Percentiles rank a stretch among this genome's conserved stretches.
These are phyloP conservation scores for Tylopilus plumbeoviolaceoides DNA, from an alignment of 768 basidiomycete genomes.

Conservation along the genomic window DNA sequence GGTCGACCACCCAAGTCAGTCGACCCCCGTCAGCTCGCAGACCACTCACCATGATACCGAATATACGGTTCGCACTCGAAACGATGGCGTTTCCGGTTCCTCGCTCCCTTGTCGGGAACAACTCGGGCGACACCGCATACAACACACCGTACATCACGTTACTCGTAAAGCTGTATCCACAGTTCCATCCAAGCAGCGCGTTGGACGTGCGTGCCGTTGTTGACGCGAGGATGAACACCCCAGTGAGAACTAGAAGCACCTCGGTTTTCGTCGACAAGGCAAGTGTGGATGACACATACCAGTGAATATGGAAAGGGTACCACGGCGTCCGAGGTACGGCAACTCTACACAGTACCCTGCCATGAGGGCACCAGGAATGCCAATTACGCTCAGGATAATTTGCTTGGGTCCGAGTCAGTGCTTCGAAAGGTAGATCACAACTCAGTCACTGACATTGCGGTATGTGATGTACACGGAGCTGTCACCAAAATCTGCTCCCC, in stretches of 20 bases:
- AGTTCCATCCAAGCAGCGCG: conserved; percentile 55
- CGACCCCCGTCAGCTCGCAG: not conserved
- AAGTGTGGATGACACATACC: conserved; percentile 21
- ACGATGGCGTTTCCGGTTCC: conserved; percentile 57
- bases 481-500: conserved; percentile 68
- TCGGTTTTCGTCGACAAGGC: not conserved
- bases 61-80: conserved; percentile 49
- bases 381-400: conserved; percentile 54
- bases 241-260: conserved; percentile 39
- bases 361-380: conserved; percentile 53
- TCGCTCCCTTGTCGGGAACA: conserved; percentile 51
- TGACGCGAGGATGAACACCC: conserved; percentile 53
- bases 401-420: conserved; percentile 32
- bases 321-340: conserved; percentile 47
- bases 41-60: conserved; percentile 51
- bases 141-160: conserved; percentile 56
- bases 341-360: conserved; percentile 54
- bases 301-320: conserved; percentile 50
- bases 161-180: conserved; percentile 52
- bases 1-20: not conserved
- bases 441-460: conserved; percentile 48
- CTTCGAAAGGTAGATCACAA: not conserved
- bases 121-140: conserved; percentile 42
- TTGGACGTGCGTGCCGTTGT: conserved; percentile 54
- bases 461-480: conserved; percentile 69